Conservation (phyloP, 257 asterid genomes). For the Fraxinus cuspidata region DNA sequence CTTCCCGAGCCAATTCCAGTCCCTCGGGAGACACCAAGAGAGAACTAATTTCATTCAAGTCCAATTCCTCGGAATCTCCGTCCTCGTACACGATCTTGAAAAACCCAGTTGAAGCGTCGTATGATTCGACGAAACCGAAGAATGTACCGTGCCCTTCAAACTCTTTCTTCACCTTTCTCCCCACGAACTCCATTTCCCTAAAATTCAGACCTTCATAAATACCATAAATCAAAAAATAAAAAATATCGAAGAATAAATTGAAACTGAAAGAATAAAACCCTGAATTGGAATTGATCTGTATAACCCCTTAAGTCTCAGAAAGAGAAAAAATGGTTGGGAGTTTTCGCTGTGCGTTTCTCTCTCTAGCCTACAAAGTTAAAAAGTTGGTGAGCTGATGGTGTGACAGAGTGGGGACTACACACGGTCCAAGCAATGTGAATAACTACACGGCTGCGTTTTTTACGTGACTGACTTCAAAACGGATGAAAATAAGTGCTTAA, state of each 20-base stretch:
- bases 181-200: constrained; percentile 64
- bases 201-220: constrained; percentile 30
- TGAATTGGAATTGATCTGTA: constrained; percentile 29
- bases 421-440: constrained; percentile 27
- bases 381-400: constrained; percentile 40
- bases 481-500: neutral
- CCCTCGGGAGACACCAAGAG: constrained; percentile 41
- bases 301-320: constrained; percentile 28
- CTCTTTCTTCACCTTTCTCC: constrained; percentile 67
- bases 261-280: constrained; percentile 6
- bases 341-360: constrained; percentile 24
- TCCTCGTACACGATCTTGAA: constrained; percentile 65
- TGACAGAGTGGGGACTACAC: constrained; percentile 42
- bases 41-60: constrained; percentile 39
- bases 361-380: constrained; percentile 34
- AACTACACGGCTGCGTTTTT: constrained; percentile 25
- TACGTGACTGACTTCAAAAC: constrained; percentile 28
- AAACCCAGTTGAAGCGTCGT: constrained; percentile 48
- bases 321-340: constrained; percentile 24
- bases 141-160: constrained; percentile 47
- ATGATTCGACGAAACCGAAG: constrained; percentile 54
- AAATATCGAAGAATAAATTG: constrained; percentile 15
- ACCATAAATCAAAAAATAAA: neutral
- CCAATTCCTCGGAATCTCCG: constrained; percentile 75
- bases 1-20: neutral